Conservation (phyloP, 306 rosid genomes). For the Comarum palustre region DNA sequence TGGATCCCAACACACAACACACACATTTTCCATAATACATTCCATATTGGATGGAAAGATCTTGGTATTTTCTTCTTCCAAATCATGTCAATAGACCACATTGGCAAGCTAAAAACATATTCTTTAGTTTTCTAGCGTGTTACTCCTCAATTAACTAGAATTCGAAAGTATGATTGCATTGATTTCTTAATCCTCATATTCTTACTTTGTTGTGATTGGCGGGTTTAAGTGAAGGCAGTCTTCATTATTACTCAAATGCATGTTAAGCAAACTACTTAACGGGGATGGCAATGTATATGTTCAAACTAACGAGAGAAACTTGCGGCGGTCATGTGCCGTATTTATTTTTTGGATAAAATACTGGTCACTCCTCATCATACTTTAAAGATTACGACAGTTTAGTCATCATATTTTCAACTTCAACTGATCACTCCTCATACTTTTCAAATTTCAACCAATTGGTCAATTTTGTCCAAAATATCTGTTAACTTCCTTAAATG, state of each 20-base stretch:
- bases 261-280: background rate
- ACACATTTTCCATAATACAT: background rate
- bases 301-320: no score
- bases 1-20: slow-evolving; percentile 41
- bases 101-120: background rate
- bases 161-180: background rate
- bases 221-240: background rate
- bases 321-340: no score
- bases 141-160: background rate
- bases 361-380: no score
- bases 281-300: no score
- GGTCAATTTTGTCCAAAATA: no score
- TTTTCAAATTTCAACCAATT: no score
- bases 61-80: background rate
- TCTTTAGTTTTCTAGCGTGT: background rate
- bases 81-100: background rate
- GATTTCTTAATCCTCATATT: no score
- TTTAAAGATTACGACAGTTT: no score
- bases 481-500: no score
- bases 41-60: background rate
- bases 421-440: no score
- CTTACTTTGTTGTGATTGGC: background rate
- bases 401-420: no score
- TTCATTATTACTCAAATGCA: background rate
- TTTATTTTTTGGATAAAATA: no score